Evolutionary conservation across 768 basidiomycete genomes (phyloP).

Genomic region (Tricholoma sp.): DNA sequence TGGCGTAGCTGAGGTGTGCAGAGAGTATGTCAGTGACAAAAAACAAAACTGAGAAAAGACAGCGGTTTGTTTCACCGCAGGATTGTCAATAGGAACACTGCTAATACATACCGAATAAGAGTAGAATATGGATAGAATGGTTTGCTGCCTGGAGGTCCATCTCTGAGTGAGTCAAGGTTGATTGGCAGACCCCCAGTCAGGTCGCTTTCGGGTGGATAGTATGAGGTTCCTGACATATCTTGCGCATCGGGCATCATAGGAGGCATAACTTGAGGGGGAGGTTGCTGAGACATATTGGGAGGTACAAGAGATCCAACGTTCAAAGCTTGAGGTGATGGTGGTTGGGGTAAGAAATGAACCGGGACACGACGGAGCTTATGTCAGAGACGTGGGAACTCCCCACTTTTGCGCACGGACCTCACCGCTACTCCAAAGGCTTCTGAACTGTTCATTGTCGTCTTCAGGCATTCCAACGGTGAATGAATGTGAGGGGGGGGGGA

Average conservation of each 20-base stretch:
- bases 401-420: slow-evolving; percentile 55
- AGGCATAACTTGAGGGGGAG: slow-evolving; percentile 53
- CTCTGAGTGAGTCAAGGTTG: slow-evolving; percentile 80
- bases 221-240: slow-evolving; percentile 56
- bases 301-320: slow-evolving; percentile 21
- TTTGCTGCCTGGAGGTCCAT: slow-evolving; percentile 85
- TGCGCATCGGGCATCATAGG: slow-evolving; percentile 59
- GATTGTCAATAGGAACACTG: not conserved
- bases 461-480: slow-evolving; percentile 11
- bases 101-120: slow-evolving; percentile 67
- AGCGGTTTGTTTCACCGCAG: slow-evolving; percentile 8
- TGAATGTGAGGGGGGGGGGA: slow-evolving; percentile 6
- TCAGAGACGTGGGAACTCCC: slow-evolving; percentile 57
- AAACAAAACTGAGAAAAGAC: slow-evolving; percentile 5
- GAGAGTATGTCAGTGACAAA: slow-evolving; percentile 4
- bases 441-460: slow-evolving; percentile 14
- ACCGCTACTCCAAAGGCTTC: slow-evolving; percentile 13
- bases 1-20: slow-evolving; percentile 62
- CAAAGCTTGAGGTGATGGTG: slow-evolving; percentile 39
- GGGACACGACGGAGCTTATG: slow-evolving; percentile 42
- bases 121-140: slow-evolving; percentile 91
- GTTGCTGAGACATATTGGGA: slow-evolving; percentile 45
- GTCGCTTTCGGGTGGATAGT: slow-evolving; percentile 74
- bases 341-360: slow-evolving; percentile 40
- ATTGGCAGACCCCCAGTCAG: slow-evolving; percentile 81